Evolutionary conservation across 352 stramenopile genomes (phyloP), one percentile per base, ranked within the genome.

Genomic region (Phytophthora pisi): DNA sequence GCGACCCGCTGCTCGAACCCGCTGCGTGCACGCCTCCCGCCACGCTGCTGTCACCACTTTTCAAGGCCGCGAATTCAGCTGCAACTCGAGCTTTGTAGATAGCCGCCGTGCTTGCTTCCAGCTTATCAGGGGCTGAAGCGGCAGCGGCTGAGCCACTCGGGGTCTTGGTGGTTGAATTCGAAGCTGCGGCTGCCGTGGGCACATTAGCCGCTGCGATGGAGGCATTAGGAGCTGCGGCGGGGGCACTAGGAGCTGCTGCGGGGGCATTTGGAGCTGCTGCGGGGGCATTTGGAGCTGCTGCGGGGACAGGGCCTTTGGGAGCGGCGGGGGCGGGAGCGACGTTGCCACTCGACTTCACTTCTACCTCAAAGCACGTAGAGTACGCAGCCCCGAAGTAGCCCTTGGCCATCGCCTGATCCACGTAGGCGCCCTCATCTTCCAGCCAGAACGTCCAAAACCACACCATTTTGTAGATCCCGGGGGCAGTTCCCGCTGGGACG

Each of bases 391-490:
- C 79, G 74, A 80, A 84, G 64, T 86, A 86, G 4, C 78, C 78
- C 9, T 62, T 70, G 5, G 75, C 75, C 10, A 68, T 68, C n/a
- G 66, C 64, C 51, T 82, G 72, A 59, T 87, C 78, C 3, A 81
- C 59, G 54, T 87, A 87, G 4, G 53, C 61, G 18, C 15, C 34
- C 43, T 70, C 71, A 45, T 84, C 64, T 20, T 82, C 72, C 15
- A 82, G 51, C 58, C 81, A 87, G 57, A 82, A 87, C 52, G 76
- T 84, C 79, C 79, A 88, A 61, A 81, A 88, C 79, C 79, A 88
- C 16, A 88, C 79, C 61, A 85, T 78, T 28, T 82, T 77, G 66
- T 84, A 88, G 30, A 78, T 68, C 5, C 79, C 79, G 6, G 77
- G 57, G 5, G 67, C 16, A 0, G 74, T 85, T 28, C 70, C 73